phyloP scores from a whole-genome alignment of 805 yeast species.

The Saturnispora bothae region DNA sequence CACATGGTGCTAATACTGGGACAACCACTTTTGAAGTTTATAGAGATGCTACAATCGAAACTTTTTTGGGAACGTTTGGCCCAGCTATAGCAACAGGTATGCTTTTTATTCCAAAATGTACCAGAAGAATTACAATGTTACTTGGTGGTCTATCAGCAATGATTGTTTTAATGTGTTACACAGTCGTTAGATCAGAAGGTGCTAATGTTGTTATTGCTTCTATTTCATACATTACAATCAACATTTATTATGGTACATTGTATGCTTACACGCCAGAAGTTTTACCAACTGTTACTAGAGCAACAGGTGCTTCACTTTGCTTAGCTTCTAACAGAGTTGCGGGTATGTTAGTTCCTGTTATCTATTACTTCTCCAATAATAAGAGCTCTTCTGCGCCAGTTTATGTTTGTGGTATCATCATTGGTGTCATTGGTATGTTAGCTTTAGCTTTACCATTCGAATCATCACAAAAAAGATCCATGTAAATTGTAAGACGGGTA shows the following conservation, averaged over 20 bases:
- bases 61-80: constrained; percentile 39
- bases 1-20: constrained; percentile 40
- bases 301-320: constrained; percentile 52
- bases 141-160: constrained; percentile 44
- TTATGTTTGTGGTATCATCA: constrained; percentile 49
- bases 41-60: constrained; percentile 39
- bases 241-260: constrained; percentile 46
- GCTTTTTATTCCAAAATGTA: constrained; percentile 28
- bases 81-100: constrained; percentile 41
- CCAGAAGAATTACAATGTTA: constrained; percentile 48
- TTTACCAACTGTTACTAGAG: constrained; percentile 41
- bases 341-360: constrained; percentile 50
- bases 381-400: constrained; percentile 48
- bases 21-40: constrained; percentile 30
- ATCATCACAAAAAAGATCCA: constrained; percentile 31
- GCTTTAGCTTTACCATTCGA: constrained; percentile 40
- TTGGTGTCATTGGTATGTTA: constrained; percentile 37
- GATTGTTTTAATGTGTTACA: constrained; percentile 50
- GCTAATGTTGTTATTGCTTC: constrained; percentile 43
- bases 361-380: constrained; percentile 38
- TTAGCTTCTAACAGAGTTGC: constrained; percentile 43
- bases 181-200: constrained; percentile 45
- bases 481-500: too few species aligned
- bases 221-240: constrained; percentile 38
- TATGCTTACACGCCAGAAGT: constrained; percentile 63